Evolutionary conservation across 78 protist genomes (phyloP), one percentile per base, ranked within the genome.

Genomic region (Cavenderia fasciculata): DNA sequence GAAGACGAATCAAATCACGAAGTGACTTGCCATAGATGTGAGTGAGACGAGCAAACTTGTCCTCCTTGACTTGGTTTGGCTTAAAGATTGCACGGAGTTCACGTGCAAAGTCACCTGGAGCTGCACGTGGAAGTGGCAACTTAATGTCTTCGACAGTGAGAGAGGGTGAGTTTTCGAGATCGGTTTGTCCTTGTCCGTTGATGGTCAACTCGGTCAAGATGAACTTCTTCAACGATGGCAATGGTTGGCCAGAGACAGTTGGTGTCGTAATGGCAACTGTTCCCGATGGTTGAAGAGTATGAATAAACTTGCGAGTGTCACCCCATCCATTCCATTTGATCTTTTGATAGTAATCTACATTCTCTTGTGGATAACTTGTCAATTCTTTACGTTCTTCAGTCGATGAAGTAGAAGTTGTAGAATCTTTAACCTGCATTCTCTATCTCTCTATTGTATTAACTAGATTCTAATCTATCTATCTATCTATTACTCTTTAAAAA

Each of bases 321-420:
- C 90, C 90, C 90, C 90, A 82, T n/a, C 90, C 90, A 68, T 82
- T 82, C 90, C 90, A 82, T 69, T 82, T 82, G 19, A 82, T 82
- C 59, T 65, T 43, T 56, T 82, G 69, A 56, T 82, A 82, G n/a
- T 34, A 61, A 68, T 82, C 90, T 0, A 56, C 21, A 8, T 68
- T 27, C 6, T 82, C 63, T 1, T 68, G 33, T 82, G 90, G 90
- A 41, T 33, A 82, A 11, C 68, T 29, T 46, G 72, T 68, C 34
- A 52, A 36, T 34, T 82, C 90, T 4, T n/a, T 11, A 25, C 52
- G 36, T 10, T 34, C 41, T 18, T 36, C 69, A 2, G 43, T 44
- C 14, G 4, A 21, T 31, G 2, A 40, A 11, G 62, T 71, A 4
- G 72, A 7, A 40, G 72, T 40, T n/a, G 54, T 63, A 34, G n/a